Percentiles rank a stretch among this genome's conserved stretches.
phyloP scores from a whole-genome alignment of 768 basidiomycete species.

The Amanita rubescens region DNA sequence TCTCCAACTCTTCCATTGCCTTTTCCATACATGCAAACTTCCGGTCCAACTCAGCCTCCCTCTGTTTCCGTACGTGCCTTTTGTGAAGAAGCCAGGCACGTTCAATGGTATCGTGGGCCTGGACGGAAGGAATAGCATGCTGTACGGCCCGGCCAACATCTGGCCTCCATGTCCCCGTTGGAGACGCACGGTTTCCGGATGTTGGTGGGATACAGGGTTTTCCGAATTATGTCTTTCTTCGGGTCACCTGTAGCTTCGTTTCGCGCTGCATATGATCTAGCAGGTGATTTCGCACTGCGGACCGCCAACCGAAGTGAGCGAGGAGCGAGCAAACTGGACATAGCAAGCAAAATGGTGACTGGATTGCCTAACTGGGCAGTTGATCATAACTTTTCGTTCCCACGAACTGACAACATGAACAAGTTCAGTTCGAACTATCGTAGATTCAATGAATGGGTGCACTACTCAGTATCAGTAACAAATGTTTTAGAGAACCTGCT shows the following conservation, averaged over 20 bases:
- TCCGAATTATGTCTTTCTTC: constrained; percentile 66
- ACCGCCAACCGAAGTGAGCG: constrained; percentile 24
- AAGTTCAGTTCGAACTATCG: too few species aligned
- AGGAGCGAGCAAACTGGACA: constrained; percentile 34
- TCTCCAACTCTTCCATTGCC: constrained; percentile 78
- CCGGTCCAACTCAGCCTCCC: constrained; percentile 59
- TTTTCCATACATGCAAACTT: constrained; percentile 77
- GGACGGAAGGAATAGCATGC: constrained; percentile 78
- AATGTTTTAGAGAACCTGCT: too few species aligned
- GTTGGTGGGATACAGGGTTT: constrained; percentile 74
- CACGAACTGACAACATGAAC: constrained; percentile 1
- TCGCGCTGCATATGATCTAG: constrained; percentile 34
- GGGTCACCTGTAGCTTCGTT: constrained; percentile 45
- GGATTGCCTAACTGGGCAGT: neutral
- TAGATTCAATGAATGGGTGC: too few species aligned
- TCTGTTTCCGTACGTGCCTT: constrained; percentile 62
- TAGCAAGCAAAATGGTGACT: constrained; percentile 14
- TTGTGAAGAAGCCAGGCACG: constrained; percentile 83
- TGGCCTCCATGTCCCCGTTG: constrained; percentile 79
- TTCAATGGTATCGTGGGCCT: constrained; percentile 89
- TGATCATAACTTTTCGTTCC: neutral
- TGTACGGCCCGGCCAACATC: constrained; percentile 72
- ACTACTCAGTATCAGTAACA: too few species aligned
- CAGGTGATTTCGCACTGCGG: constrained; percentile 21
- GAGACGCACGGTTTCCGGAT: constrained; percentile 62